Percentiles rank a stretch among this genome's conserved stretches.
Evolutionary conservation across 176 grass and related monocot species (phyloP).

Genomic region (Miscanthus lutarioriparius): DNA sequence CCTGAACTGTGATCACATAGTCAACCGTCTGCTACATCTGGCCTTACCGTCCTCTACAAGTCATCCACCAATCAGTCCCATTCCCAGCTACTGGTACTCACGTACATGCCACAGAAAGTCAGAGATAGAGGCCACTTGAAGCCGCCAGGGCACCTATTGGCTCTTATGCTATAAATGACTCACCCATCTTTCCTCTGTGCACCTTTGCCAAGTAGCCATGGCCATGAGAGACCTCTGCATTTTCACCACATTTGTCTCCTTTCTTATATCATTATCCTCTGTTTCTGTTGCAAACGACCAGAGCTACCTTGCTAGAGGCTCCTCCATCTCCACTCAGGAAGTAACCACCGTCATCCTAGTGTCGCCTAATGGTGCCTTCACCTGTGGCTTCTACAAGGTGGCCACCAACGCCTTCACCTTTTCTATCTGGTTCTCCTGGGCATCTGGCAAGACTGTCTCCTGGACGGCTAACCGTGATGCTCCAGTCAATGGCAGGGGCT

Average conservation of each 20-base stretch:
- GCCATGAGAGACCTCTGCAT: background rate
- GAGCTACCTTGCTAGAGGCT: conserved; percentile 28
- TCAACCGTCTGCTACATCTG: background rate
- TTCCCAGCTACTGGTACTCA: background rate
- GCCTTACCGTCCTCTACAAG: background rate
- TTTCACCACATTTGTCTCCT: background rate
- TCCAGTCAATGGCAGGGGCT: conserved; percentile 60
- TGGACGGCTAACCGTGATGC: conserved; percentile 67
- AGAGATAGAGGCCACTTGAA: background rate
- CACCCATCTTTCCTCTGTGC: background rate
- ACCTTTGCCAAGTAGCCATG: conserved; percentile 20
- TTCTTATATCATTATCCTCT: conserved; percentile 11
- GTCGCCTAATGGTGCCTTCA: conserved; percentile 44
- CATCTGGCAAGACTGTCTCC: conserved; percentile 30
- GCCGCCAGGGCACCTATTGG: background rate
- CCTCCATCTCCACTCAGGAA: conserved; percentile 12
- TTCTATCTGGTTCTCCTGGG: conserved; percentile 52
- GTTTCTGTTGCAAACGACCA: conserved; percentile 14
- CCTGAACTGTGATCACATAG: background rate
- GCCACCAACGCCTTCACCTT: conserved; percentile 61
- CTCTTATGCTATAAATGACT: background rate
- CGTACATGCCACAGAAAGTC: conserved; percentile 16
- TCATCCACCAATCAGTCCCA: background rate
- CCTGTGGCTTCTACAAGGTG: conserved; percentile 65
- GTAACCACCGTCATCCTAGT: conserved; percentile 32